Conservation (phyloP, 345 rosid genomes). For the Boechera stricta region DNA sequence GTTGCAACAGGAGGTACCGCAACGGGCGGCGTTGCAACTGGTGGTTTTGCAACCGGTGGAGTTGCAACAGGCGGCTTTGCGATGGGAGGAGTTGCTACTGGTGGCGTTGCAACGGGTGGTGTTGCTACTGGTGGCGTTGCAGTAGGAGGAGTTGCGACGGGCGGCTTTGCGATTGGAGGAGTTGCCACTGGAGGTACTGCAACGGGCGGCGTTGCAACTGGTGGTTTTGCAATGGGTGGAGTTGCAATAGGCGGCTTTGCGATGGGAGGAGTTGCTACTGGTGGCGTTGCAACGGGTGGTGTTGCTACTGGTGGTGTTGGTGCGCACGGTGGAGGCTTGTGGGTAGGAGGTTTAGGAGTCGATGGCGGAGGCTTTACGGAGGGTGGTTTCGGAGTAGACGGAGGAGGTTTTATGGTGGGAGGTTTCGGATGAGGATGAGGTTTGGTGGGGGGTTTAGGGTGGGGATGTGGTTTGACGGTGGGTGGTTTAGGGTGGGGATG, state of each 20-base stretch:
- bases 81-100: neutral
- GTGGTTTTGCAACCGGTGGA: neutral
- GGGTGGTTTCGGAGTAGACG: conserved; percentile 36
- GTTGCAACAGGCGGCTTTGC: neutral
- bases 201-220: neutral
- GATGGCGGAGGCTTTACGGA: conserved; percentile 22
- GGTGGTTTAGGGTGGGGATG: conserved; percentile 1
- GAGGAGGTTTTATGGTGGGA: neutral
- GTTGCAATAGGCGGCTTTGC: neutral
- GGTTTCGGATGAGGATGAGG: conserved; percentile 12
- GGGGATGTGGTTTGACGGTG: conserved; percentile 8
- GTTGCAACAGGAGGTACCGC: neutral
- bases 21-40: neutral
- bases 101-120: neutral
- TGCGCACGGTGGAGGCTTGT: conserved; percentile 28
- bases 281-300: neutral
- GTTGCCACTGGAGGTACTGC: neutral
- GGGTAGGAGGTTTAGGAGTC: neutral
- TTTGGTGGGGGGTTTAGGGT: conserved; percentile 17
- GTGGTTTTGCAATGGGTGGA: neutral
- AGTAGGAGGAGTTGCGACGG: neutral
- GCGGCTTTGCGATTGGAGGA: neutral
- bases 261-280: neutral
- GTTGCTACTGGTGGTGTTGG: neutral
- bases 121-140: neutral